These are phyloP conservation scores for Proliferodiscus dingleyae DNA, from an alignment of 2,329 filamentous ascomycete genomes.

Conservation along the genomic window DNA sequence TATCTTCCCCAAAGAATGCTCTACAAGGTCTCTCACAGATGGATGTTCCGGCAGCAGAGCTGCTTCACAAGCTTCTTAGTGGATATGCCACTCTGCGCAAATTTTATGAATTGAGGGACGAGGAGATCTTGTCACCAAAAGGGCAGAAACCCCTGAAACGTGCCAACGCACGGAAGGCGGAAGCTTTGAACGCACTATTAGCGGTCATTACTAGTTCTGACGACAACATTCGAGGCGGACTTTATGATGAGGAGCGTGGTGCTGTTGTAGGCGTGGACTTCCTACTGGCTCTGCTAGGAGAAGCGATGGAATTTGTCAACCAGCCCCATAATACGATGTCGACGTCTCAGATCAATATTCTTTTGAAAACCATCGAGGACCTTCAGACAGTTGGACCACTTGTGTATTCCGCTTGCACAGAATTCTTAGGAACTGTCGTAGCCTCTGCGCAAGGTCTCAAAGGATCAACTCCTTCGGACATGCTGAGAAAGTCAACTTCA, in stretches of 20 bases:
- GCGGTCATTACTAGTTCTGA: conserved; percentile 83
- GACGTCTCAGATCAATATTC: conserved; percentile 65
- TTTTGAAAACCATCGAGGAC: conserved; percentile 76
- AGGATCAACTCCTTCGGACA: conserved; percentile 58
- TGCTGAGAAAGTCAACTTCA: conserved; percentile 61
- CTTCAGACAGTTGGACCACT: conserved; percentile 68
- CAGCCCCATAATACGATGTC: conserved; percentile 57
- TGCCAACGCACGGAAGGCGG: conserved; percentile 58
- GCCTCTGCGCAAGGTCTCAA: conserved; percentile 61
- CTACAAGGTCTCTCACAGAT: conserved; percentile 67
- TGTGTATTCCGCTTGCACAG: conserved; percentile 69
- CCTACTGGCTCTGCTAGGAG: conserved; percentile 75
- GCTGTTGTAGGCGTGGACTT: conserved; percentile 87
- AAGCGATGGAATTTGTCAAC: conserved; percentile 73
- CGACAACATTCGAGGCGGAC: conserved; percentile 84
- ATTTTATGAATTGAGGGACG: conserved; percentile 86
- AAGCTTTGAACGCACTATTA: conserved; percentile 68
- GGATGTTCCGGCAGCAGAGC: conserved; percentile 75
- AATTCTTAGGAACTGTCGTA: conserved; percentile 72
- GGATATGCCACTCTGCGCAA: conserved; percentile 87
- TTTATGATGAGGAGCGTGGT: conserved; percentile 77
- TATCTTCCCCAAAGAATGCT: conserved; percentile 66
- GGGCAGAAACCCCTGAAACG: conserved; percentile 34
- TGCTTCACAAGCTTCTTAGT: conserved; percentile 80
- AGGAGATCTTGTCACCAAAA: conserved; percentile 39